Evolutionary conservation across 2,329 filamentous ascomycete genomes (phyloP).

Genomic region (Colletotrichum filicis): DNA sequence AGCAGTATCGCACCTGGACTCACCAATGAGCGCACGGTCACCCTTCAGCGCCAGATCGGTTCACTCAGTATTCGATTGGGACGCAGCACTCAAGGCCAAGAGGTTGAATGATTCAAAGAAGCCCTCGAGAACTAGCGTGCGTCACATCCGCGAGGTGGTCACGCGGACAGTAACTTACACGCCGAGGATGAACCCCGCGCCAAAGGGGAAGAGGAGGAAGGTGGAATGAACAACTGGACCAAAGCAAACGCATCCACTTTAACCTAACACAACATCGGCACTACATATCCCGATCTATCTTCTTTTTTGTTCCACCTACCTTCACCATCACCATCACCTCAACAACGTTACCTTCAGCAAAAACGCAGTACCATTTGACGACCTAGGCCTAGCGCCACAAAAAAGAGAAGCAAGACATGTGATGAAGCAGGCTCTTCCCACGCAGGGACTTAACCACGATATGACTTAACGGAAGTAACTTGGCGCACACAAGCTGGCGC

Average conservation of each 20-base stretch:
- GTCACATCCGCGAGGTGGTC: slow-evolving; percentile 87
- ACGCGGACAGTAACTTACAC: slow-evolving; percentile 96
- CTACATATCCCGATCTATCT: slow-evolving; percentile 19
- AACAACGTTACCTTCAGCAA: not conserved
- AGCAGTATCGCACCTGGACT: slow-evolving; percentile 73
- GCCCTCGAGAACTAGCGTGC: slow-evolving; percentile 69
- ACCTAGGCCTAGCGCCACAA: slow-evolving; percentile 25
- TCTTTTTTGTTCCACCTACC: slow-evolving; percentile 9
- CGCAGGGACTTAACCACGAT: slow-evolving; percentile 20
- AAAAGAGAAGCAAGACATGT: slow-evolving; percentile 22
- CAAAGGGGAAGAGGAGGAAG: slow-evolving; percentile 92
- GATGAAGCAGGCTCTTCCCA: slow-evolving; percentile 36
- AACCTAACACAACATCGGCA: not conserved
- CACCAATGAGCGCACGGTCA: slow-evolving; percentile 78
- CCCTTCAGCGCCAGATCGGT: slow-evolving; percentile 77
- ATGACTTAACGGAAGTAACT: slow-evolving; percentile 33
- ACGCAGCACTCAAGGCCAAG: slow-evolving; percentile 74
- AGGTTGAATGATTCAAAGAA: slow-evolving; percentile 70
- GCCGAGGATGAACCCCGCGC: slow-evolving; percentile 85
- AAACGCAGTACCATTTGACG: slow-evolving; percentile 9
- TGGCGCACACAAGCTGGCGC: slow-evolving; percentile 22
- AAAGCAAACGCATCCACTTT: slow-evolving; percentile 7
- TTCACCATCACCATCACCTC: slow-evolving; percentile 3
- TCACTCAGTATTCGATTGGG: slow-evolving; percentile 83
- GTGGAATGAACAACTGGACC: slow-evolving; percentile 50